Evolutionary conservation across 371 early-diverging fungal genomes (phyloP), one percentile per base, ranked within the genome.

Genomic region (Apophysomyces ossiformis): DNA sequence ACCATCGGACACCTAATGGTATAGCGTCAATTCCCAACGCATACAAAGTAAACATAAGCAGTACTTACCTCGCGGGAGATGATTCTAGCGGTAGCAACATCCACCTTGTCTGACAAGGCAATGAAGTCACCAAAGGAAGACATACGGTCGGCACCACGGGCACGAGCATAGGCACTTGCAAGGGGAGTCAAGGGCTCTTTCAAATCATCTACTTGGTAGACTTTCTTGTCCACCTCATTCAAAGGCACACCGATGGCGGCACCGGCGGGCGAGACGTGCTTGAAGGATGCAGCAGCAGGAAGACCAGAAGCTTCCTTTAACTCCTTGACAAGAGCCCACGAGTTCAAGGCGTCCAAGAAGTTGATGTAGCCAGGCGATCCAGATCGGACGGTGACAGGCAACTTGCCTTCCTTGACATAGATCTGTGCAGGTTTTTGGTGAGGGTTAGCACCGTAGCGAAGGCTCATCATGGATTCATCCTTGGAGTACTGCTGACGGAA

Each of bases 301-400:
- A 75, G 36, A 39, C 75, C 75, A 37, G 83, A 81, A 21, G 83
- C 83, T 70, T 80, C 77, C 75, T 78, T 78, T 13, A 83, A 86
- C 69, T 95, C 97, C 88, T 97, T 96, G 73, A 97, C 99, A 58
- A 98, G 85, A 59, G 95, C 96, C 95, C 96, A 98, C 35, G 96
- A 87, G 85, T 97, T 97, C 45, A 98, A 85, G 11, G 97, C 98
- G 81, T 97, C 97, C 67, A 97, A 87, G 61, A 96, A 86, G 87
- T 98, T 97, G 77, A 97, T 97, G 78, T 96, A 98, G n/a, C 98
- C 98, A 18, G 97, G 98, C 39, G 95, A 91, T 5, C 98, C 98
- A 67, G 91, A 87, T 43, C 97, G 86, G 64, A 96, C 94, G 50
- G 88, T 89, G 75, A 98, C 93, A 9, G 99, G 99, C 54, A 97